Evolutionary conservation across 768 basidiomycete genomes (phyloP).

Genomic region (Termitomyces sp.): DNA sequence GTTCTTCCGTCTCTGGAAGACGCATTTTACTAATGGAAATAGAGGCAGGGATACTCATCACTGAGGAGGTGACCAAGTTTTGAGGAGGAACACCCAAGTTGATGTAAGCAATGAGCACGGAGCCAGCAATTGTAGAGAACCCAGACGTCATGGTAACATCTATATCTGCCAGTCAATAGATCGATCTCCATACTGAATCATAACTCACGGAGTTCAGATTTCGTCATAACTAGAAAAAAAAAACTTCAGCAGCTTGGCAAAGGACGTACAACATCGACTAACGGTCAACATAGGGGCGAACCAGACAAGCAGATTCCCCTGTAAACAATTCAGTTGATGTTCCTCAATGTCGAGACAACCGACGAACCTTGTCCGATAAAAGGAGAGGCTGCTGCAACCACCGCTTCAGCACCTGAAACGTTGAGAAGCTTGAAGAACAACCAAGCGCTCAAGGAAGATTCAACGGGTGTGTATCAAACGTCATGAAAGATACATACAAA

Average conservation of each 20-base stretch:
- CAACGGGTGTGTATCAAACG: not conserved
- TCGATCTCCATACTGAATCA: not conserved
- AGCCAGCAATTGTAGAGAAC: slow-evolving; percentile 91
- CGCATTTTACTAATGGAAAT: slow-evolving; percentile 91
- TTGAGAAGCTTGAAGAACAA: slow-evolving; percentile 91
- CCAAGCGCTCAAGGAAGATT: slow-evolving; percentile 58
- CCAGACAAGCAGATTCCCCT: slow-evolving; percentile 78
- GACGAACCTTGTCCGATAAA: slow-evolving; percentile 79
- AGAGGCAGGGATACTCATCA: slow-evolving; percentile 94
- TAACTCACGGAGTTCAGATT: slow-evolving; percentile 66
- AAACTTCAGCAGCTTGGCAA: not conserved
- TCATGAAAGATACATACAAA: slow-evolving; percentile 41
- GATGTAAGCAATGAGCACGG: slow-evolving; percentile 83
- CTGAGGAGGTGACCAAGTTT: slow-evolving; percentile 81
- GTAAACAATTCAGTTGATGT: not conserved
- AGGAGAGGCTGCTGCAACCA: slow-evolving; percentile 90
- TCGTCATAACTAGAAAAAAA: slow-evolving; percentile 55
- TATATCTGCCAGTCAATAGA: slow-evolving; percentile 8
- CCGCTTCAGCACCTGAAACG: slow-evolving; percentile 91
- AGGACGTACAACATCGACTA: slow-evolving; percentile 12
- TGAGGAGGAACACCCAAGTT: slow-evolving; percentile 68
- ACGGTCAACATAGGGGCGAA: slow-evolving; percentile 75
- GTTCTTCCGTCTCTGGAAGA: slow-evolving; percentile 77
- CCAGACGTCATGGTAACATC: slow-evolving; percentile 86
- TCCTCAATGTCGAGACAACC: not conserved